Conservation (phyloP, 2,329 filamentous ascomycete species). For the Herpotrichia juniperi region DNA sequence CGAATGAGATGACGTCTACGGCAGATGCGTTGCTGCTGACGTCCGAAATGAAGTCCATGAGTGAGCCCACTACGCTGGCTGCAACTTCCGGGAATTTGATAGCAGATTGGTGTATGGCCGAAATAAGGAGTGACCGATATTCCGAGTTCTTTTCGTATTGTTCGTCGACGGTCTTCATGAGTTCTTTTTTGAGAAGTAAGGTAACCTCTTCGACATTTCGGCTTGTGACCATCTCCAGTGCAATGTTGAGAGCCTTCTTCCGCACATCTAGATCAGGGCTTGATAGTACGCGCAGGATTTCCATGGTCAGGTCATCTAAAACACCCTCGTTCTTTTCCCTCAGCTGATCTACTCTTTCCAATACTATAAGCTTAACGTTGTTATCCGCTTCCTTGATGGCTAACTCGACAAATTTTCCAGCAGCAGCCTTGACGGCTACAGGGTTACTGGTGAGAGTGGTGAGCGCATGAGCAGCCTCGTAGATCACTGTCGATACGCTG, state of each 20-base stretch:
- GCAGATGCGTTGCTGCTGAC: constrained; percentile 98
- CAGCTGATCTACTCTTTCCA: constrained; percentile 89
- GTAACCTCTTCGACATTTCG: constrained; percentile 99
- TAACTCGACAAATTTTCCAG: constrained; percentile 93
- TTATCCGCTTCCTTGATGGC: constrained; percentile 98
- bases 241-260: constrained; percentile 86
- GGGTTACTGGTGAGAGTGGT: constrained; percentile 95
- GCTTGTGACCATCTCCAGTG: constrained; percentile 97
- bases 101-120: constrained; percentile 96
- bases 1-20: constrained; percentile 96
- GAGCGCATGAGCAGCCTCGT: constrained; percentile 94
- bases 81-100: constrained; percentile 99
- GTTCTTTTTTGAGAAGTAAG: constrained; percentile 93
- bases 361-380: constrained; percentile 97
- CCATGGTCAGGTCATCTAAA: constrained; percentile 93
- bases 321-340: constrained; percentile 88
- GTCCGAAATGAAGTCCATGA: constrained; percentile 99
- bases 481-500: constrained; percentile 90
- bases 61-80: constrained; percentile 90
- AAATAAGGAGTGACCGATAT: constrained; percentile 84
- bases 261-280: constrained; percentile 96
- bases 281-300: constrained; percentile 91
- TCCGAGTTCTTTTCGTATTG: constrained; percentile 83
- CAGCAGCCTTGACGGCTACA: constrained; percentile 95
- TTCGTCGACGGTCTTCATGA: constrained; percentile 96